These are phyloP conservation scores for Capsicum pubescens DNA, from an alignment of 257 asterid genomes.

Conservation along the genomic window DNA sequence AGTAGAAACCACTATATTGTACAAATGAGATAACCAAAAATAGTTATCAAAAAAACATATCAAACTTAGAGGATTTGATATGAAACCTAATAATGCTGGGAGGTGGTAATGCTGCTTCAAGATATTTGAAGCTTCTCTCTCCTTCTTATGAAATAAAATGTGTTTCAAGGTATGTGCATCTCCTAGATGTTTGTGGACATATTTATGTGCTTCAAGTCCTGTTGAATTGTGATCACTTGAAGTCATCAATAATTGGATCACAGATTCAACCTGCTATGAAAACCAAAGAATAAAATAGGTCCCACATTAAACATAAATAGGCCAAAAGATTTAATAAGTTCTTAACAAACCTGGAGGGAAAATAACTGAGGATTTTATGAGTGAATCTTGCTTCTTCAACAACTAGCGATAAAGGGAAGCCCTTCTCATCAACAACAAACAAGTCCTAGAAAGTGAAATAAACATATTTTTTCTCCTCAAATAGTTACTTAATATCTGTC, in stretches of 20 bases:
- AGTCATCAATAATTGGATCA: no score
- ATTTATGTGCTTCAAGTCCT: no score
- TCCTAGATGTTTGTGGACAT: no score
- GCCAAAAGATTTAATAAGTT: constrained; percentile 24
- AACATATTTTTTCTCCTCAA: neutral
- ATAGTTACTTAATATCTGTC: neutral
- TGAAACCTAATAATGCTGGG: no score
- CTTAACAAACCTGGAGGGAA: constrained; percentile 64
- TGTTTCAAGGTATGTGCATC: no score
- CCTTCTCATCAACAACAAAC: constrained; percentile 97
- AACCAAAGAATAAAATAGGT: no score
- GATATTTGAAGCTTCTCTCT: no score
- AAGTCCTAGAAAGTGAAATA: constrained; percentile 62
- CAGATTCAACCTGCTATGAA: no score
- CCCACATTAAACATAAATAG: neutral
- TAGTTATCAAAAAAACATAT: neutral
- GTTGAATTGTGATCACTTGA: no score
- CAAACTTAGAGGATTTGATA: no score
- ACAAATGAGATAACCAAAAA: neutral
- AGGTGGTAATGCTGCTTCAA: no score
- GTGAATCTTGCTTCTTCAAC: constrained; percentile 47
- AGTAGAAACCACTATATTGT: neutral
- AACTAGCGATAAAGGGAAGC: constrained; percentile 85
- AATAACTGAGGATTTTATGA: constrained; percentile 58
- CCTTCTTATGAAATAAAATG: no score